Base-by-base conservation (phyloP, 2,329 filamentous ascomycete genomes). In the Myriosclerotinia duriaeana region DNA sequence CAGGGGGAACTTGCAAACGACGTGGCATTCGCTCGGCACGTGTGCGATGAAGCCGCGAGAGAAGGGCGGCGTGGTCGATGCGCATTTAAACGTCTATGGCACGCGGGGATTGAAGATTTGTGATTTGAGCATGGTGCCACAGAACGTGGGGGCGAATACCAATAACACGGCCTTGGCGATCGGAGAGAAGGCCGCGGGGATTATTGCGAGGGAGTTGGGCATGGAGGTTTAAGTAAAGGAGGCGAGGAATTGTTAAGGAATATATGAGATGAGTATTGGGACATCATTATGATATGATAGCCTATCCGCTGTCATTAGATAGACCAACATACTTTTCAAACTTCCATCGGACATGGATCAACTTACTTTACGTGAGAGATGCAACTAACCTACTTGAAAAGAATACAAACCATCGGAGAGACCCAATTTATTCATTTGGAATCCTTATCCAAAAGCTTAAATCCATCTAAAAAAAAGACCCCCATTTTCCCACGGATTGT, bases 91-190 rank as follows among this genome's bases (percentile, higher is more conserved):
- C 66, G 79, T 80, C 11, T 77, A 80, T 72, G 79, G 79, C 15
- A 73, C 77, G 22, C 66, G 68, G 56, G 76, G 76, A 2, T 69
- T 80, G 68, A 82, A 81, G 73, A 69, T 81, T 65, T 78, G 77
- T 11, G 81, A 83, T 76, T 60, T 82, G 67, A 75, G 73, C 69
- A 73, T 76, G 66, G 66, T 72, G 11, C 75, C 75, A 4, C 71
- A 75, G 67, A 76, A 76, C 67, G 79, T 82, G 5, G 80, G 78
- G 4, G 79, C 78, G 0, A 82, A 82, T 67, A 82, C 80, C 1
- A 79, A 80, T 64, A 80, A 81, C 50, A 81, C 79, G 1, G 80
- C 80, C 1, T 73, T 82, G 64, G 76, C 76, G 15, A 73, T 80
- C 38, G 78, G 78, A 1, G 79, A 80, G 72, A 78, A 78, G 70